phyloP scores from a whole-genome alignment of 2,329 filamentous ascomycete genomes.

The Phaeosphaeria sp. region DNA sequence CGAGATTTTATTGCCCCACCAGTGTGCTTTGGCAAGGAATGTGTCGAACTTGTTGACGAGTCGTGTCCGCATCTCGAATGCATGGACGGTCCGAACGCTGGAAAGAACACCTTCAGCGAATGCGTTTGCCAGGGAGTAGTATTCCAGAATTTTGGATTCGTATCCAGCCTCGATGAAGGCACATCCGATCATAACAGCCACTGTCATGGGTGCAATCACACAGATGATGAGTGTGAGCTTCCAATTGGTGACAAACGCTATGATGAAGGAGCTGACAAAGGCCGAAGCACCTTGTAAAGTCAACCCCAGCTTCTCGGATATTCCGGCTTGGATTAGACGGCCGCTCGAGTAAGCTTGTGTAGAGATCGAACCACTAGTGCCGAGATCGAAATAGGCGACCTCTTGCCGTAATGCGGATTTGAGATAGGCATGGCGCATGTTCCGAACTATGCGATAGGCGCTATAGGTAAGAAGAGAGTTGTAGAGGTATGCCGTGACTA shows the following conservation, averaged over 20 bases:
- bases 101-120: slow-evolving; percentile 16
- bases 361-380: slow-evolving; percentile 20
- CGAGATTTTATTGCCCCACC: slow-evolving; percentile 63
- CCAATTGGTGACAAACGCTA: slow-evolving; percentile 90
- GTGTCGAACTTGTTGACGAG: slow-evolving; percentile 65
- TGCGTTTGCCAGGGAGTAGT: slow-evolving; percentile 7
- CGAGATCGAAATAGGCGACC: slow-evolving; percentile 32
- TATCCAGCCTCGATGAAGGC: slow-evolving; percentile 20
- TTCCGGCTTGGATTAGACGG: slow-evolving; percentile 21
- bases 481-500: slow-evolving; percentile 17
- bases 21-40: slow-evolving; percentile 57
- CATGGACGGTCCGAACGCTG: slow-evolving; percentile 56
- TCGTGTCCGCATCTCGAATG: slow-evolving; percentile 64
- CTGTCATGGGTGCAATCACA: slow-evolving; percentile 1
- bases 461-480: slow-evolving; percentile 16
- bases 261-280: slow-evolving; percentile 87
- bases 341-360: slow-evolving; percentile 24
- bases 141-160: slow-evolving; percentile 8
- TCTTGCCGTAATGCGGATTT: slow-evolving; percentile 31
- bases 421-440: slow-evolving; percentile 16
- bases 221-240: slow-evolving; percentile 79
- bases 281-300: slow-evolving; percentile 47
- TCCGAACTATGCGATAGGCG: slow-evolving; percentile 16
- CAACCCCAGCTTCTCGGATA: slow-evolving; percentile 45
- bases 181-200: slow-evolving; percentile 40